A percentile compares a stretch with the other conserved stretches of the same genome.
Evolutionary conservation across 2,329 filamentous ascomycete genomes (phyloP).

Genomic region (Paecilomyces variotii): DNA sequence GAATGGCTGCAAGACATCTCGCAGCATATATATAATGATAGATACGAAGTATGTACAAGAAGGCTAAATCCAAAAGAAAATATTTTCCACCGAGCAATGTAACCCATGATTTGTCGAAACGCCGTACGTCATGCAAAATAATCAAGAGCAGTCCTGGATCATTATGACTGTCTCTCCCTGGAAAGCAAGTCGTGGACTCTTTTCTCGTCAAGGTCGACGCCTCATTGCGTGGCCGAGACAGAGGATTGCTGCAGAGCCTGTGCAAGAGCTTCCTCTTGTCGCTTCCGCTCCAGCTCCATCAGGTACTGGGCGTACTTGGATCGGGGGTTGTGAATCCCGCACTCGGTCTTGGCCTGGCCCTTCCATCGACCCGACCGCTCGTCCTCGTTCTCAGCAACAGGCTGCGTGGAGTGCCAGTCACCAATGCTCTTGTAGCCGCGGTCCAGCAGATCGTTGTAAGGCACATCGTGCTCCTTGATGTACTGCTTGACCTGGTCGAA

Average conservation of each 20-base stretch:
- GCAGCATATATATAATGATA: neutral
- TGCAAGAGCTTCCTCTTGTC: conserved; percentile 48
- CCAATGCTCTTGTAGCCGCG: conserved; percentile 96
- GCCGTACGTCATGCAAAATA: neutral
- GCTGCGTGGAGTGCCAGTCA: conserved; percentile 95
- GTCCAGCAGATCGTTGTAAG: conserved; percentile 88
- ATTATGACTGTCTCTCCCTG: neutral
- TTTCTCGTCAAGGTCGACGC: neutral
- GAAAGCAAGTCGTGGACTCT: neutral
- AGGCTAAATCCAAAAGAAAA: neutral
- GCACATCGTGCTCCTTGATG: conserved; percentile 75
- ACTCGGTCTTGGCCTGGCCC: conserved; percentile 91
- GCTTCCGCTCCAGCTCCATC: conserved; percentile 62
- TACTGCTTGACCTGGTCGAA: conserved; percentile 87
- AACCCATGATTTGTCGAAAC: neutral
- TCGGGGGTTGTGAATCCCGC: conserved; percentile 97
- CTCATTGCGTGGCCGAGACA: conserved; percentile 20
- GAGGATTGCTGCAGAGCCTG: conserved; percentile 32
- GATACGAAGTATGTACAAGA: neutral
- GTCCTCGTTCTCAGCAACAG: conserved; percentile 84
- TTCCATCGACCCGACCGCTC: conserved; percentile 97
- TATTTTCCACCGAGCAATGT: neutral
- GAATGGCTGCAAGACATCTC: neutral
- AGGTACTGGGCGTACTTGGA: conserved; percentile 86
- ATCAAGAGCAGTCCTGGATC: neutral